A percentile compares a stretch with the other conserved stretches of the same genome.
Conservation (phyloP, 1,139 yeast species). For the Kurtzmaniella quercitrusa region DNA sequence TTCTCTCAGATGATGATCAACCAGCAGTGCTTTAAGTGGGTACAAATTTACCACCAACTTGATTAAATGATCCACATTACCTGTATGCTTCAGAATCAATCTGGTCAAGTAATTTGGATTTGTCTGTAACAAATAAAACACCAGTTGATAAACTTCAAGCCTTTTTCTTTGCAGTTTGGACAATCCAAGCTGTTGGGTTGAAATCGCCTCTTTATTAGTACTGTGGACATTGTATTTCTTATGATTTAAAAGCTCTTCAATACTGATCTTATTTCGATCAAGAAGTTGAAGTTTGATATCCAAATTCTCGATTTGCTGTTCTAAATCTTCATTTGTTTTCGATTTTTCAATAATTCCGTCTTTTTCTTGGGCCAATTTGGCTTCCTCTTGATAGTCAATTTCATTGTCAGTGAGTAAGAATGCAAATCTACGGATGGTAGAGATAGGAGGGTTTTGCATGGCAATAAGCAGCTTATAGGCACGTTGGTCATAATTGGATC, state of each 20-base stretch:
- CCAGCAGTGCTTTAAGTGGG: constrained; percentile 31
- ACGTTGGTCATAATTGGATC: constrained; percentile 62
- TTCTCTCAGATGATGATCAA: constrained; percentile 53
- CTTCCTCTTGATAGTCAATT: constrained; percentile 71
- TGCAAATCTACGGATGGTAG: constrained; percentile 75
- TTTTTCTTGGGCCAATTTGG: constrained; percentile 62
- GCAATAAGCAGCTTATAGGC: constrained; percentile 73
- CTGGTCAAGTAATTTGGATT: constrained; percentile 72
- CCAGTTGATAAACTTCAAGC: constrained; percentile 65
- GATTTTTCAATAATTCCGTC: constrained; percentile 65
- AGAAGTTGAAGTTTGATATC: constrained; percentile 77
- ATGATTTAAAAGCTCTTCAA: constrained; percentile 67
- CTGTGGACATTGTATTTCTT: constrained; percentile 31
- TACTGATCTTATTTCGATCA: constrained; percentile 72
- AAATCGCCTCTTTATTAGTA: constrained; percentile 11
- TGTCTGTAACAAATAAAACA: constrained; percentile 81
- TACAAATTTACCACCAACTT: constrained; percentile 44
- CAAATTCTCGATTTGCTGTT: constrained; percentile 70
- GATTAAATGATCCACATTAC: constrained; percentile 15
- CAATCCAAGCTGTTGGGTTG: constrained; percentile 14
- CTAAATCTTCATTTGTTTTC: constrained; percentile 61
- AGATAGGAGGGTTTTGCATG: constrained; percentile 70
- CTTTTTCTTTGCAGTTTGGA: constrained; percentile 37
- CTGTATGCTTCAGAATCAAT: constrained; percentile 34
- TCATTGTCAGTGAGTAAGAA: constrained; percentile 73